These are phyloP conservation scores for Posidonia australis DNA, from an alignment of 106 monocot genomes.

Conservation along the genomic window DNA sequence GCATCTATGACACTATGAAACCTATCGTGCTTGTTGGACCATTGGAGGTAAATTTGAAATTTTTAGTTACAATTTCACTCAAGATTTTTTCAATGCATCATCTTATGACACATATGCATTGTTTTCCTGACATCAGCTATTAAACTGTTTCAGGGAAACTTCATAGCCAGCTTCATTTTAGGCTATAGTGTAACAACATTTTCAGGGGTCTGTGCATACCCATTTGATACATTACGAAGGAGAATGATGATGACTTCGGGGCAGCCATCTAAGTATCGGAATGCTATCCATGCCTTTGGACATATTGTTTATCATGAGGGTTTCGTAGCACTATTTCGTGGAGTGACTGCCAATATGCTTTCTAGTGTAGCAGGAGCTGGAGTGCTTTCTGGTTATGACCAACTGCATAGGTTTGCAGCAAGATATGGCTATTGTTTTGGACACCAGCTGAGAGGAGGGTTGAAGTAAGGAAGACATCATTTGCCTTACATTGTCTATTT, in stretches of 20 bases:
- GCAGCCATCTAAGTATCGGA: constrained; percentile 50
- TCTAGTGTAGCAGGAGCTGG: constrained; percentile 89
- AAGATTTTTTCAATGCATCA: neutral
- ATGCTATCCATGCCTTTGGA: constrained; percentile 43
- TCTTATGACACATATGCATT: neutral
- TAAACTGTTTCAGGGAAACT: constrained; percentile 51
- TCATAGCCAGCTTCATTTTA: constrained; percentile 65
- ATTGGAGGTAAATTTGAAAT: constrained; percentile 43
- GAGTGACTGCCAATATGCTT: constrained; percentile 79
- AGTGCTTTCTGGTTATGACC: constrained; percentile 82
- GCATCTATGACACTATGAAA: constrained; percentile 86
- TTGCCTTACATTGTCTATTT: no score
- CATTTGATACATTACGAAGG: constrained; percentile 81
- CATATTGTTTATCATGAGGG: constrained; percentile 56
- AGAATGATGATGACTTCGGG: constrained; percentile 97
- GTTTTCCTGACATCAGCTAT: neutral
- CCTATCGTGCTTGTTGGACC: constrained; percentile 72
- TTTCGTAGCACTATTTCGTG: constrained; percentile 52
- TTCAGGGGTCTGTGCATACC: constrained; percentile 76
- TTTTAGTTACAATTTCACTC: neutral
- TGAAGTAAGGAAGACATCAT: constrained; percentile 20
- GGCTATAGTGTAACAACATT: constrained; percentile 73
- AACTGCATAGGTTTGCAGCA: constrained; percentile 41
- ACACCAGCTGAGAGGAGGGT: constrained; percentile 11
- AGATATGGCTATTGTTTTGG: constrained; percentile 3